Conservation (phyloP, 2,329 filamentous ascomycete genomes). For the Gremmenia infestans region DNA sequence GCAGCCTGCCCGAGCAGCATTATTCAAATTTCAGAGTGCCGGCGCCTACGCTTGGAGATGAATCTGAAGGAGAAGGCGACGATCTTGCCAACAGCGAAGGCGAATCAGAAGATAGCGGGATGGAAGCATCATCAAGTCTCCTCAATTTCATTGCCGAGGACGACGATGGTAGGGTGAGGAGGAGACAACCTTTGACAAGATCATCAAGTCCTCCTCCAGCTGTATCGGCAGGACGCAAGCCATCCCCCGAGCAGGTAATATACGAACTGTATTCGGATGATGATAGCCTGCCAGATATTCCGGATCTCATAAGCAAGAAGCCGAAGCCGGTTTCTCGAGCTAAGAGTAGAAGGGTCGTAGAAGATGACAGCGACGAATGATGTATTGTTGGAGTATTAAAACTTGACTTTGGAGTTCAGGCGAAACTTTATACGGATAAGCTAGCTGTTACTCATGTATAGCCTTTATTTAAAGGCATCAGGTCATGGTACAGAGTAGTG, state of each 20-base stretch:
- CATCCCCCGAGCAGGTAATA: slow-evolving; percentile 39
- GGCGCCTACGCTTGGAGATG: not conserved
- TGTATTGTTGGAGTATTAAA: slow-evolving; percentile 9
- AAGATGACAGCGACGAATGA: slow-evolving; percentile 23
- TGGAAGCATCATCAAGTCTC: slow-evolving; percentile 39
- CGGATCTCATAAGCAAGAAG: not conserved
- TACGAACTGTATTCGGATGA: slow-evolving; percentile 38
- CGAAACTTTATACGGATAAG: not conserved
- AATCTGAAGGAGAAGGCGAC: slow-evolving; percentile 15
- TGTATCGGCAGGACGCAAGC: slow-evolving; percentile 20
- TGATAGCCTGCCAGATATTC: slow-evolving; percentile 14
- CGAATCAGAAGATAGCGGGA: slow-evolving; percentile 46
- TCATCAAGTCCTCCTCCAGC: slow-evolving; percentile 17
- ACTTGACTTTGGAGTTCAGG: slow-evolving; percentile 20
- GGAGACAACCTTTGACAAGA: slow-evolving; percentile 31
- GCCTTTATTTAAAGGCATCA: not conserved
- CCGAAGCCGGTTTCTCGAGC: not conserved
- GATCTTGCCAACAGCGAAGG: slow-evolving; percentile 38
- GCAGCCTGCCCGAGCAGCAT: slow-evolving; percentile 37
- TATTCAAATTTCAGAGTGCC: not conserved
- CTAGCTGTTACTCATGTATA: not conserved
- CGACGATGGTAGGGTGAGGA: slow-evolving; percentile 36
- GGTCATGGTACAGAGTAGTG: not conserved
- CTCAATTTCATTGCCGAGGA: slow-evolving; percentile 54
- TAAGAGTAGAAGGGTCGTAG: slow-evolving; percentile 14